phyloP scores from a whole-genome alignment of 1,139 yeast species.

The Yamadazyma atmosphaerica region DNA sequence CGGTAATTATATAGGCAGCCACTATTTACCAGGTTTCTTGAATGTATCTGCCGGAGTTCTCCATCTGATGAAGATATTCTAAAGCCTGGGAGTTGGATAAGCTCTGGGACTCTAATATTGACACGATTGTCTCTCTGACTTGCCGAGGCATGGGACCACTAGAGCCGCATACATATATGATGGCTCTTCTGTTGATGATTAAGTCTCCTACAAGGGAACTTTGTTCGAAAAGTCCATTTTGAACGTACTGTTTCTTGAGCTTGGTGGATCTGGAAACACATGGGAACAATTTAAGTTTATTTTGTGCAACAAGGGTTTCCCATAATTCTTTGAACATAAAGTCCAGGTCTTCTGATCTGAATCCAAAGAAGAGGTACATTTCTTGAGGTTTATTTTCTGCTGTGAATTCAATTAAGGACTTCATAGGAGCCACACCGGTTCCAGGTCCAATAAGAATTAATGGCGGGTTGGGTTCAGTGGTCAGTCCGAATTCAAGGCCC shows the following conservation, averaged over 20 bases:
- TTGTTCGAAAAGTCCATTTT: constrained; percentile 60
- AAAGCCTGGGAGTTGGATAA: constrained; percentile 49
- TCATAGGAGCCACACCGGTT: constrained; percentile 91
- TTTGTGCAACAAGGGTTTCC: constrained; percentile 28
- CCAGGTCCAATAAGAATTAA: constrained; percentile 82
- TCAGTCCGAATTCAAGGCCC: constrained; percentile 31
- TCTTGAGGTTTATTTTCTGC: constrained; percentile 18
- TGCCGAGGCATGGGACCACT: constrained; percentile 95
- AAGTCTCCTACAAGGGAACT: constrained; percentile 49
- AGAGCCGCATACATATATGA: constrained; percentile 83
- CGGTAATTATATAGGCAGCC: neutral
- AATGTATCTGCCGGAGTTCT: constrained; percentile 64
- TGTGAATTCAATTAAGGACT: constrained; percentile 52
- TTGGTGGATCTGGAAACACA: constrained; percentile 64
- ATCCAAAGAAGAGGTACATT: constrained; percentile 70
- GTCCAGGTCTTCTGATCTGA: constrained; percentile 67
- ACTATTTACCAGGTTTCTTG: constrained; percentile 84
- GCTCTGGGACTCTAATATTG: constrained; percentile 50
- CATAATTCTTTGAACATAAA: constrained; percentile 62
- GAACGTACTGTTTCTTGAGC: constrained; percentile 60
- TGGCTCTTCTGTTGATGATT: constrained; percentile 54
- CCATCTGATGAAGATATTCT: constrained; percentile 56
- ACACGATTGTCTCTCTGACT: constrained; percentile 74
- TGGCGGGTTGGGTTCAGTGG: constrained; percentile 39
- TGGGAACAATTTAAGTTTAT: constrained; percentile 39